Evolutionary conservation across 2,329 filamentous ascomycete genomes (phyloP).

Genomic region (Pseudomassariella vexata): DNA sequence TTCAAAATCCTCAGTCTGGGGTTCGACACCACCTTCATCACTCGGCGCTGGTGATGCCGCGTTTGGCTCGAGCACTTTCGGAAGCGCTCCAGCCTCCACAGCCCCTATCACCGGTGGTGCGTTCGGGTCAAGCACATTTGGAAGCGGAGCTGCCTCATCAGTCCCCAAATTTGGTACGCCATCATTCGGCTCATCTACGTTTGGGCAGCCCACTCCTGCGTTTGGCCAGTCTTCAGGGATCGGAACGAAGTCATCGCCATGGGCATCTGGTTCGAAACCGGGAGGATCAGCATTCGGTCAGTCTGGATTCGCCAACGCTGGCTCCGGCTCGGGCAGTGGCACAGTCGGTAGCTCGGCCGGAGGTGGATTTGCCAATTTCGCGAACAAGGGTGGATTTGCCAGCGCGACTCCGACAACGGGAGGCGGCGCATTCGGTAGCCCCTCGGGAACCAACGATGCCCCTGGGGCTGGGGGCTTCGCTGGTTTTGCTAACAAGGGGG

Average conservation of each 20-base stretch:
- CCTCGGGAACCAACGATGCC: slow-evolving; percentile 7
- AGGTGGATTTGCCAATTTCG: slow-evolving; percentile 40
- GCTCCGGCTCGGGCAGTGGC: slow-evolving; percentile 10
- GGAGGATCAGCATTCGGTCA: slow-evolving; percentile 55
- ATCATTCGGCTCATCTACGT: slow-evolving; percentile 31
- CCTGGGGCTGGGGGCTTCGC: slow-evolving; percentile 29
- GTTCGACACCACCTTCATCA: slow-evolving; percentile 22
- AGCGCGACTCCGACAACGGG: slow-evolving; percentile 13
- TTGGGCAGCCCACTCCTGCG: slow-evolving; percentile 29
- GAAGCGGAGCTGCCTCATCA: slow-evolving; percentile 25
- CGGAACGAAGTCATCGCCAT: slow-evolving; percentile 46
- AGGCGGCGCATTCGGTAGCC: slow-evolving; percentile 12
- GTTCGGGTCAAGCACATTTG: slow-evolving; percentile 40
- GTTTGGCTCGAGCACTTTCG: slow-evolving; percentile 43
- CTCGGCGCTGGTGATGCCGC: slow-evolving; percentile 27
- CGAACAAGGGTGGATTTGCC: slow-evolving; percentile 44
- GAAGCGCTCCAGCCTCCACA: slow-evolving; percentile 23
- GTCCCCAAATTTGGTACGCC: slow-evolving; percentile 44
- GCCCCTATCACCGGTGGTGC: no score
- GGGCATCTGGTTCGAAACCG: no score
- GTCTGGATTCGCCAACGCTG: slow-evolving; percentile 36
- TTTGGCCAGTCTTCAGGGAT: slow-evolving; percentile 49
- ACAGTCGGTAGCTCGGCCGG: no score
- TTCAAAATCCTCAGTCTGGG: slow-evolving; percentile 48
- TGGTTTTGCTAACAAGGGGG: slow-evolving; percentile 46